phyloP scores from a whole-genome alignment of 345 rosid genomes.

The Brassica incana region DNA sequence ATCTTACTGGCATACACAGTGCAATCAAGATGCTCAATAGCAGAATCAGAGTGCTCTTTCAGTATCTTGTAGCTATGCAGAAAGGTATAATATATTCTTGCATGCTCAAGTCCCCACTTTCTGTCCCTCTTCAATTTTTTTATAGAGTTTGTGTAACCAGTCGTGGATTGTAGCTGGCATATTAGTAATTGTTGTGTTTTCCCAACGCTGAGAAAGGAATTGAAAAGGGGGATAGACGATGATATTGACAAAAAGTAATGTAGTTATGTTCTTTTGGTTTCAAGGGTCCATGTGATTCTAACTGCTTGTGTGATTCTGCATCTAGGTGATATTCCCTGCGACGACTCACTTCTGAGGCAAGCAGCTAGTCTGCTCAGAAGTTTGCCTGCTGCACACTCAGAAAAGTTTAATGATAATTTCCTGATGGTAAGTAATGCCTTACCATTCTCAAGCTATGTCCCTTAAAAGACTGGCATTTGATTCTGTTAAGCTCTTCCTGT shows the following conservation, averaged over 20 bases:
- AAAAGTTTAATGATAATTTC: constrained; percentile 87
- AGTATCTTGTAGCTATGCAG: constrained; percentile 86
- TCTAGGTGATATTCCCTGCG: constrained; percentile 89
- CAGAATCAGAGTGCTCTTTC: constrained; percentile 89
- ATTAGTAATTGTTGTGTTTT: not conserved
- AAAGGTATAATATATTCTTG: constrained; percentile 53
- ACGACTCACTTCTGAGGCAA: constrained; percentile 87
- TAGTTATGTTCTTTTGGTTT: not conserved
- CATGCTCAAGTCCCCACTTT: not conserved
- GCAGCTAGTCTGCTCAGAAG: constrained; percentile 90
- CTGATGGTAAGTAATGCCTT: constrained; percentile 67
- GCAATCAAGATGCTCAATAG: constrained; percentile 99
- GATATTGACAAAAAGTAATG: not conserved
- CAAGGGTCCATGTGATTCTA: not conserved
- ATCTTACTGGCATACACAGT: constrained; percentile 94
- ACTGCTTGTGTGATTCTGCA: constrained; percentile 20
- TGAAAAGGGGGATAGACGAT: not conserved
- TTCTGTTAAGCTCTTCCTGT: not conserved
- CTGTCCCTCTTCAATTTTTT: not conserved
- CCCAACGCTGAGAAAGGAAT: not conserved
- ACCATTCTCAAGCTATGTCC: not conserved
- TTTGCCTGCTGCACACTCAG: constrained; percentile 92
- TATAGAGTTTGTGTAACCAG: not conserved
- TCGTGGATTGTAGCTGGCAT: not conserved
- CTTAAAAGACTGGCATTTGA: not conserved